A percentile compares a stretch with the other conserved stretches of the same genome.
Evolutionary conservation across 495 filamentous ascomycete genomes (phyloP).

Genomic region (Ramalina intermedia): DNA sequence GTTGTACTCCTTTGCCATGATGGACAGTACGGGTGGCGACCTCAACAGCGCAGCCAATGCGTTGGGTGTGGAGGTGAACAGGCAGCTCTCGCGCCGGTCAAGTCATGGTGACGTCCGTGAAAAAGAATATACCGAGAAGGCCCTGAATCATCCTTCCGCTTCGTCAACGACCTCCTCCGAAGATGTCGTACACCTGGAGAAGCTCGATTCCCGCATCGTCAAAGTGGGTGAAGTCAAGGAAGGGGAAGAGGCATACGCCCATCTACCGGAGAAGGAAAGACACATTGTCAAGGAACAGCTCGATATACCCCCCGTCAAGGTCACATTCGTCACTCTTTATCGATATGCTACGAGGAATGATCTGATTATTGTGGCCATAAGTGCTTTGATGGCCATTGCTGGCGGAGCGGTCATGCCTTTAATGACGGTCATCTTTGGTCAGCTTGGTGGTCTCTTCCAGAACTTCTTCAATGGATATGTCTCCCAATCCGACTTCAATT

Average conservation of each 20-base stretch:
- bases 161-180: constrained; percentile 13
- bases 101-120: background rate
- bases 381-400: constrained; percentile 52
- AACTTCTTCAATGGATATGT: constrained; percentile 37
- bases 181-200: constrained; percentile 6
- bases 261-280: constrained; percentile 49
- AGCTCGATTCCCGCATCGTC: constrained; percentile 14
- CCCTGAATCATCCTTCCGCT: constrained; percentile 3
- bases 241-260: constrained; percentile 20
- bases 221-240: constrained; percentile 13
- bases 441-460: constrained; percentile 59
- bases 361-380: constrained; percentile 53
- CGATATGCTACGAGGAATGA: constrained; percentile 70
- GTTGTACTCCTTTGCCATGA: background rate
- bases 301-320: constrained; percentile 46
- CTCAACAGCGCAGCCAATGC: constrained; percentile 11
- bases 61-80: constrained; percentile 8
- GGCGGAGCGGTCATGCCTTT: constrained; percentile 72
- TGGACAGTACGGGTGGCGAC: constrained; percentile 15
- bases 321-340: constrained; percentile 54
- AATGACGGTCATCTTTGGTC: constrained; percentile 49
- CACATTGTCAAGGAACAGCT: constrained; percentile 58
- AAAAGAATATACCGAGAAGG: constrained; percentile 5
- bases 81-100: background rate
- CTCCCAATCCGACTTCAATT: constrained; percentile 39